Conservation (phyloP, 1,139 yeast species). For the Hemisphaericaspora xylanilytica region DNA sequence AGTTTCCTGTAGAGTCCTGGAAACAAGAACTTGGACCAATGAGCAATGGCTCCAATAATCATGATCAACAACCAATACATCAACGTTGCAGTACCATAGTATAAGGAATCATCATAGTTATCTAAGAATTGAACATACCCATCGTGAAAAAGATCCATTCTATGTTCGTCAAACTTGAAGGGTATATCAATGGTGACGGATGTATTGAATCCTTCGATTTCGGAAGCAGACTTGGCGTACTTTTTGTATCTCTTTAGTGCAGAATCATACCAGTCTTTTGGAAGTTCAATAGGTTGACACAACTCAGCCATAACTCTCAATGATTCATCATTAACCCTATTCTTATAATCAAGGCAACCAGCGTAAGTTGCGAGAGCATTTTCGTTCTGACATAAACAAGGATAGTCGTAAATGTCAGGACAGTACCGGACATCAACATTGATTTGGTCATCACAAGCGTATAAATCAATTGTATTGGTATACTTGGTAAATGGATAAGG, state of each 20-base stretch:
- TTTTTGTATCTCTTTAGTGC: constrained; percentile 19
- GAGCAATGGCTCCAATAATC: constrained; percentile 36
- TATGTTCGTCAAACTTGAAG: constrained; percentile 17
- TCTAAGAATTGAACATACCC: constrained; percentile 31
- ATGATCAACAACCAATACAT: constrained; percentile 51
- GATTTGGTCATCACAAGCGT: constrained; percentile 21
- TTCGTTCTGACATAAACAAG: constrained; percentile 12
- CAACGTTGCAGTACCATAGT: constrained; percentile 46
- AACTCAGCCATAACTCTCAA: constrained; percentile 2
- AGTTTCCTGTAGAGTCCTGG: constrained; percentile 24
- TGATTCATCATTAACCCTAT: constrained; percentile 1
- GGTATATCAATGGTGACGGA: constrained; percentile 23
- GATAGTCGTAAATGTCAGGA: constrained; percentile 5
- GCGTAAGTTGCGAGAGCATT: constrained; percentile 16
- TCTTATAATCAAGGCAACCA: constrained; percentile 12
- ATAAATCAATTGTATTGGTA: constrained; percentile 10
- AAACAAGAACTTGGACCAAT: constrained; percentile 36
- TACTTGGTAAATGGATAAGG: constrained; percentile 13
- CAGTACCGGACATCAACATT: constrained; percentile 17
- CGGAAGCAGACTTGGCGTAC: constrained; percentile 19
- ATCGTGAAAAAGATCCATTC: constrained; percentile 14
- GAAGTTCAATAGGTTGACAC: constrained; percentile 17
- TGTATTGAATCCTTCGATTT: constrained; percentile 23
- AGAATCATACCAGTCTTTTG: constrained; percentile 16
- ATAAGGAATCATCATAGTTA: constrained; percentile 39